phyloP scores from a whole-genome alignment of 805 yeast genomes.

The Metschnikowia borealis region DNA sequence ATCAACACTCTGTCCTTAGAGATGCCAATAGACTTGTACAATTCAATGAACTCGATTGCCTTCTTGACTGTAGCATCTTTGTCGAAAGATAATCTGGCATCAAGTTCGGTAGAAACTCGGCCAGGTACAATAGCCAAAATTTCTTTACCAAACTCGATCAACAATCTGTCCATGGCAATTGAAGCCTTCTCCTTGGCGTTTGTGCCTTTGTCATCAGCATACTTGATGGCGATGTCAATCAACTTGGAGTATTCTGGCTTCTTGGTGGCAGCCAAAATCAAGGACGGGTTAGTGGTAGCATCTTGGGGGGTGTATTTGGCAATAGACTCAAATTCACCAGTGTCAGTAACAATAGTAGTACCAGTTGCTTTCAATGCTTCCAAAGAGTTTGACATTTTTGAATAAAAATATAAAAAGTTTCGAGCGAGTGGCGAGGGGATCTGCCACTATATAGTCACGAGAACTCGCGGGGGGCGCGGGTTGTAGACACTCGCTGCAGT shows the following conservation, averaged over 20 bases:
- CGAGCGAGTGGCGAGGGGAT: conserved; percentile 3
- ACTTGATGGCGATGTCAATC: conserved; percentile 86
- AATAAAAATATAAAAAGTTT: background rate
- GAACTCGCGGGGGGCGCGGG: conserved; percentile 8
- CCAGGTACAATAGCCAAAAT: conserved; percentile 96
- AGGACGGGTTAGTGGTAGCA: conserved; percentile 98
- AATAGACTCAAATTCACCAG: conserved; percentile 97
- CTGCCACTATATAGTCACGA: background rate
- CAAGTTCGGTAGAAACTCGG: conserved; percentile 98
- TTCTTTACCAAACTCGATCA: conserved; percentile 94
- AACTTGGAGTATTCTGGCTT: conserved; percentile 84
- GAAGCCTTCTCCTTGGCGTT: conserved; percentile 66
- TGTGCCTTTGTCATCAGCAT: conserved; percentile 66
- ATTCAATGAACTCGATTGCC: conserved; percentile 84
- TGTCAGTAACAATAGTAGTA: conserved; percentile 95
- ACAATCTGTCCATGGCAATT: conserved; percentile 82
- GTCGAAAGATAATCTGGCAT: conserved; percentile 95
- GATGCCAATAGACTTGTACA: conserved; percentile 84
- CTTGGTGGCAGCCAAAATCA: conserved; percentile 92
- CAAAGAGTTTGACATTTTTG: conserved; percentile 55
- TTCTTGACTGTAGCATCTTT: conserved; percentile 90
- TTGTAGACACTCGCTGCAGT: conserved; percentile 13
- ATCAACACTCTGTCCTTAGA: conserved; percentile 86
- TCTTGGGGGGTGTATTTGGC: conserved; percentile 98
- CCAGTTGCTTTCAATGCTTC: conserved; percentile 94